Percentiles rank a stretch among this genome's conserved stretches.
Evolutionary conservation across 176 grass and related monocot genomes (phyloP).

Genomic region (Triticum urartu): DNA sequence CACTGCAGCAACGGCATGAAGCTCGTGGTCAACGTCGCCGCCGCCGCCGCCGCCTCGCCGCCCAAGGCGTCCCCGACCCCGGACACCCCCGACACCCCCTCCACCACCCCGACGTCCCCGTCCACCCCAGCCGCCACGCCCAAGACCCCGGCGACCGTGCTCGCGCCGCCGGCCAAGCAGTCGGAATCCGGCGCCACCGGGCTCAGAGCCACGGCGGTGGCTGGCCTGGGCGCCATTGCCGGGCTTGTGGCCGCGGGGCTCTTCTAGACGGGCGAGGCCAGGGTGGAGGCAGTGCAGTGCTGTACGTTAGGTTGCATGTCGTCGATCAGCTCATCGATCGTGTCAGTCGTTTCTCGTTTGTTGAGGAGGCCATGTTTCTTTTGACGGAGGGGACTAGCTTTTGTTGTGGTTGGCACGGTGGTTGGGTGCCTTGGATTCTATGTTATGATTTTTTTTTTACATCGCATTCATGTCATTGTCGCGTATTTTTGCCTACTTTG

Average conservation of each 20-base stretch:
- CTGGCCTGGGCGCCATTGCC: neutral
- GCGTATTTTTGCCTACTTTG: neutral
- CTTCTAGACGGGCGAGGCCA: slow-evolving; percentile 49
- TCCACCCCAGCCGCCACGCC: slow-evolving; percentile 29
- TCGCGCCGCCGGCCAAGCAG: slow-evolving; percentile 16
- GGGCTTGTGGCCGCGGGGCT: slow-evolving; percentile 39
- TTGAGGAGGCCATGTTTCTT: slow-evolving; percentile 28
- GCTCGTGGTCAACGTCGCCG: slow-evolving; percentile 50
- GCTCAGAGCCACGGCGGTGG: slow-evolving; percentile 34
- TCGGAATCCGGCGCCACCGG: slow-evolving; percentile 26
- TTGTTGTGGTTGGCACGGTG: slow-evolving; percentile 6
- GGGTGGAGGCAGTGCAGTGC: slow-evolving; percentile 78
- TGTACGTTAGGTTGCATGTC: slow-evolving; percentile 24
- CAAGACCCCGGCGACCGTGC: slow-evolving; percentile 15
- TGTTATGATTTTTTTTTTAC: neutral
- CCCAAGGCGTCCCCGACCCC: slow-evolving; percentile 23
- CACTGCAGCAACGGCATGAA: slow-evolving; percentile 89
- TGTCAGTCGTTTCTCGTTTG: slow-evolving; percentile 16
- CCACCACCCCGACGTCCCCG: slow-evolving; percentile 28
- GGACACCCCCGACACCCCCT: slow-evolving; percentile 18
- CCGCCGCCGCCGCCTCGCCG: slow-evolving; percentile 17
- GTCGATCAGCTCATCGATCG: neutral
- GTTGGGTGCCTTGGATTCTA: slow-evolving; percentile 7
- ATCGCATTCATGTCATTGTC: neutral
- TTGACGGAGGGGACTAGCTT: neutral